These are phyloP conservation scores for Orbilia javanica DNA, from an alignment of 2,329 filamentous ascomycete species.

Conservation along the genomic window DNA sequence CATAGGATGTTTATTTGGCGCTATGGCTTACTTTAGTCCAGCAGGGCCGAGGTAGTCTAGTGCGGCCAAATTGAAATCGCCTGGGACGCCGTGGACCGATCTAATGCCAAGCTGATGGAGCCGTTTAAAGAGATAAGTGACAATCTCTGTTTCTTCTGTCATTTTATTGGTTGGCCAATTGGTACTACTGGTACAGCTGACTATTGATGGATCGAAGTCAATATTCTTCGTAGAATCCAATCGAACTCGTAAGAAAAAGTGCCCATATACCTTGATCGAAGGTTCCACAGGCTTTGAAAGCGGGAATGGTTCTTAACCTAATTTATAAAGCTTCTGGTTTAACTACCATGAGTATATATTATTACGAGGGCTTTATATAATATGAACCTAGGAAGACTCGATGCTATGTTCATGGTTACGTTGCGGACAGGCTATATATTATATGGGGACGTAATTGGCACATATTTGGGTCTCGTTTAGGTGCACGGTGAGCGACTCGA, in stretches of 20 bases:
- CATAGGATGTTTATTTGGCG: background rate
- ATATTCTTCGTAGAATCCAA: background rate
- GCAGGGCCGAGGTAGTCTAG: conserved; percentile 75
- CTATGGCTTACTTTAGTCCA: conserved; percentile 67
- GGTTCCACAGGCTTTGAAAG: no score
- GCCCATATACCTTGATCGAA: no score
- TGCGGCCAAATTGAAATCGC: conserved; percentile 79
- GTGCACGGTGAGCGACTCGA: background rate
- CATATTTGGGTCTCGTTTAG: no score
- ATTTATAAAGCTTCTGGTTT: no score
- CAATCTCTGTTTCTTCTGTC: conserved; percentile 61
- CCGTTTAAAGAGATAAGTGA: conserved; percentile 74
- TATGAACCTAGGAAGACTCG: no score
- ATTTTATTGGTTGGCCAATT: background rate
- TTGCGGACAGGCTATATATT: no score
- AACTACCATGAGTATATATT: no score
- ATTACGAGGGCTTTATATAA: no score
- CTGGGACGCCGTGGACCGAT: conserved; percentile 76
- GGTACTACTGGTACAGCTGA: background rate
- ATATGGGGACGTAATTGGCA: no score
- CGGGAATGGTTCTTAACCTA: no score
- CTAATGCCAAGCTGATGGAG: conserved; percentile 75
- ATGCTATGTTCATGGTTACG: no score
- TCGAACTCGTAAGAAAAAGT: background rate
- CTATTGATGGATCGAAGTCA: background rate